Base-by-base conservation (phyloP, 2,329 filamentous ascomycete genomes). In the Stagonosporopsis rhizophila region DNA sequence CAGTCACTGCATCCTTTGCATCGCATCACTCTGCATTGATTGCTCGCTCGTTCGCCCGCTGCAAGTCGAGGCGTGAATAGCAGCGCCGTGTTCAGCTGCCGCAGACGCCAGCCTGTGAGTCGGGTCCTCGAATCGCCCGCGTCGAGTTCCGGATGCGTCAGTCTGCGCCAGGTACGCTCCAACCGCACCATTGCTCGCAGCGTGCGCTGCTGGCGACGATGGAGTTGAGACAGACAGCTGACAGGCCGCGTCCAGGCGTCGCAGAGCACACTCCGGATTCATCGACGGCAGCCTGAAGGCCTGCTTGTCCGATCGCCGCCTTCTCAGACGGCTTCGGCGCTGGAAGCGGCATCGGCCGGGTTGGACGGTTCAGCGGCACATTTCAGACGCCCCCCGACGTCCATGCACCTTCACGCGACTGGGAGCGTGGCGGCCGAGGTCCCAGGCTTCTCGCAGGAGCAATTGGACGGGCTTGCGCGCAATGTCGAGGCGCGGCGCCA, bases 171-270 rank as follows among this genome's bases (percentile, higher is more conserved):
- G 70, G 68, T 73, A 72, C 65, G 56, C 50, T 30, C 39, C 51
- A 35, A 44, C 27, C 38, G 40, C 58, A 40, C 45, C n/a, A n/a
- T 52, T 49, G 58, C 52, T 52, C 48, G 50, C 61, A 47, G 57
- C 46, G 22, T 52, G 49, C 46, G 32, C 52, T n/a, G 39, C 39
- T 32, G 32, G 27, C 27, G 81, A 38, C 87, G 85, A 0, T 35
- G 46, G 35, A 25, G 86, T 0, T 28, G 46, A 56, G 53, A 51
- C 47, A 56, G 53, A 51, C 47, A 49, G 57, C 53, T 66, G 44
- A 66, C 65, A 58, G 52, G 64, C 61, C 27, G 52, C 50, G 57
- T 53, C 42, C 59, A 66, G 59, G 52, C 44, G 56, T 47, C 41
- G 47, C 49, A 32, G 23, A 35, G 39, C 19, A 56, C 14, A 44